Conservation (phyloP, 345 rosid genomes). For the Zanthoxylum bungeanum region DNA sequence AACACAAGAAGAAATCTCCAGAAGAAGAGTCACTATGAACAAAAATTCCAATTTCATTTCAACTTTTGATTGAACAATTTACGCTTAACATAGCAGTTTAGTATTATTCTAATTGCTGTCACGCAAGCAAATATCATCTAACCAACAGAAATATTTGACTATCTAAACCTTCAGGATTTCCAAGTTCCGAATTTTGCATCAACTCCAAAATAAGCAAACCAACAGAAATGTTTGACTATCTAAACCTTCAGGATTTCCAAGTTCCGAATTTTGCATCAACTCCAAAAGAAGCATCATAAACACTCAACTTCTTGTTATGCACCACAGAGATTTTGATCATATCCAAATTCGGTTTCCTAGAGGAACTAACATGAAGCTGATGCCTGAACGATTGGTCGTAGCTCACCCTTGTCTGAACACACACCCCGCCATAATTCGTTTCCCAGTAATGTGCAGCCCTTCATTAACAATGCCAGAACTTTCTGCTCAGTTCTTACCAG, state of each 20-base stretch:
- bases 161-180: neutral
- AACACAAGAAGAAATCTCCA: no score
- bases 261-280: neutral
- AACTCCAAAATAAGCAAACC: no score
- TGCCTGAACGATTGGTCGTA: no score
- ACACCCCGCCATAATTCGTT: no score
- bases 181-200: neutral
- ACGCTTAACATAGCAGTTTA: neutral
- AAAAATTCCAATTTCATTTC: slow-evolving; percentile 3
- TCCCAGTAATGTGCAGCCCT: neutral
- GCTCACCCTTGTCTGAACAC: no score
- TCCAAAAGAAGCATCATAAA: no score
- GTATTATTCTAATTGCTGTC: neutral
- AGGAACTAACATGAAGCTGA: no score
- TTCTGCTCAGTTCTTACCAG: neutral
- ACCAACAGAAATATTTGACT: neutral
- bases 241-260: neutral
- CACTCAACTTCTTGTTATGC: no score
- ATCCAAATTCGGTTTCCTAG: no score
- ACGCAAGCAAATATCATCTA: no score
- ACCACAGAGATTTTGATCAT: no score
- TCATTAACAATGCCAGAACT: neutral
- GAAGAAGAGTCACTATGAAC: neutral
- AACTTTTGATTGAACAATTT: neutral
- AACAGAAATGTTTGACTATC: neutral